phyloP scores from a whole-genome alignment of 352 stramenopile genomes.

The Pythium biforme region DNA sequence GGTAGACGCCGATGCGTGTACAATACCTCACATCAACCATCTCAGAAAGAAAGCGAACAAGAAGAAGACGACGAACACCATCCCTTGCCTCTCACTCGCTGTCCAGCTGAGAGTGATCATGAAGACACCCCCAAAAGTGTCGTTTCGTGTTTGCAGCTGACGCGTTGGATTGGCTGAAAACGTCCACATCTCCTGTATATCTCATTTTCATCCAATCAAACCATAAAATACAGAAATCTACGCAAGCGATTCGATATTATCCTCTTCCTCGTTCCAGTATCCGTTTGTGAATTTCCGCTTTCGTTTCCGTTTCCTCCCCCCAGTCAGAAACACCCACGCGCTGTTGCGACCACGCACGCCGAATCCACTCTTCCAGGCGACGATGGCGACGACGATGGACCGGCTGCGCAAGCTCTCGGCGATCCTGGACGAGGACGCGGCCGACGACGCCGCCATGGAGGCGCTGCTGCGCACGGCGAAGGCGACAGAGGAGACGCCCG shows the following conservation, averaged over 20 bases:
- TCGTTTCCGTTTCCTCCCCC: background rate
- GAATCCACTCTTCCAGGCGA: background rate
- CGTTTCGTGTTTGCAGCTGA: too few species aligned
- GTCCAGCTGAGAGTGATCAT: too few species aligned
- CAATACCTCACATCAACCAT: background rate
- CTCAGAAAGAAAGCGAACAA: background rate
- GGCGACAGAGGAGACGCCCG: too few species aligned
- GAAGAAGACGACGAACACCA: background rate
- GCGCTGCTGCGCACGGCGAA: constrained; percentile 35
- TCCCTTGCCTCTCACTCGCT: too few species aligned
- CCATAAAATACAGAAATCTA: too few species aligned
- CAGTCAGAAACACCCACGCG: background rate
- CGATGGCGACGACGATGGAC: constrained; percentile 44
- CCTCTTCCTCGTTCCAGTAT: too few species aligned
- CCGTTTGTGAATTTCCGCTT: too few species aligned
- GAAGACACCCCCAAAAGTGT: too few species aligned
- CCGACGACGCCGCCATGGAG: constrained; percentile 58
- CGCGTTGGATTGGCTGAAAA: constrained; percentile 17
- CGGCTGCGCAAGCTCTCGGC: constrained; percentile 81
- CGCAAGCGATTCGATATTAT: too few species aligned
- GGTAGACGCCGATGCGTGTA: background rate
- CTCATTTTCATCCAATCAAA: too few species aligned
- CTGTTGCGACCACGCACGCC: background rate
- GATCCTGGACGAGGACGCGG: constrained; percentile 63
- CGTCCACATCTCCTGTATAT: too few species aligned